phyloP scores from a whole-genome alignment of 2,329 filamentous ascomycete species.

The Boeremia exigua region DNA sequence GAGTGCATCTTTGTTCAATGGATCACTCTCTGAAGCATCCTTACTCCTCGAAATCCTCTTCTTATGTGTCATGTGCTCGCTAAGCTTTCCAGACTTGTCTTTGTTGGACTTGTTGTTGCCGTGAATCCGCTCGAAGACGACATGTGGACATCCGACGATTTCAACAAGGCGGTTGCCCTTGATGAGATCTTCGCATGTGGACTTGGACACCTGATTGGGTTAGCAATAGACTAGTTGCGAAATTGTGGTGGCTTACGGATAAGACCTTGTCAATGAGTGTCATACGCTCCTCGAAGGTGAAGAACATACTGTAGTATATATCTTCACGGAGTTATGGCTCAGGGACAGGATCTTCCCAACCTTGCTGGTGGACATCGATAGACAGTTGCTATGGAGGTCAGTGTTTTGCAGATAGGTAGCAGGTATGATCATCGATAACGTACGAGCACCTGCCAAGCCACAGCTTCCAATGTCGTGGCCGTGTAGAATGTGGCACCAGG shows the following conservation, averaged over 20 bases:
- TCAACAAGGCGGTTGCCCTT: not conserved
- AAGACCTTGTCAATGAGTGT: not conserved
- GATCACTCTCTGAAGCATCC: no score
- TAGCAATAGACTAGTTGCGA: not conserved
- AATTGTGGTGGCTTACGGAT: not conserved
- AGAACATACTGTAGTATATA: not conserved
- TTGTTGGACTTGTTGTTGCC: not conserved
- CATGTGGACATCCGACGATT: not conserved
- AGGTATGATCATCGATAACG: not conserved
- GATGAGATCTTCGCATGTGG: not conserved
- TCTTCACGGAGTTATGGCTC: not conserved
- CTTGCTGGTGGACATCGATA: not conserved
- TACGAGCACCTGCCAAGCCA: not conserved
- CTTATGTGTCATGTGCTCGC: not conserved
- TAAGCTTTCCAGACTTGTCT: not conserved
- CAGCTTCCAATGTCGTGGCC: not conserved
- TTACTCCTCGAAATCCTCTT: not conserved
- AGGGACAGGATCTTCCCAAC: not conserved
- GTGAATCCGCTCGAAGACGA: not conserved
- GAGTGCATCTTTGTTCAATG: not conserved
- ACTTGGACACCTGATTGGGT: not conserved
- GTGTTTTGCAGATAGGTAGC: no score
- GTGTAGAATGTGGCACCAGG: not conserved
- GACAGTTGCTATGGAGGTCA: not conserved
- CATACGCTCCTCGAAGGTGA: slow-evolving; percentile 3